Base-by-base conservation (phyloP, 495 filamentous ascomycete genomes). In the Penicillium fimorum region DNA sequence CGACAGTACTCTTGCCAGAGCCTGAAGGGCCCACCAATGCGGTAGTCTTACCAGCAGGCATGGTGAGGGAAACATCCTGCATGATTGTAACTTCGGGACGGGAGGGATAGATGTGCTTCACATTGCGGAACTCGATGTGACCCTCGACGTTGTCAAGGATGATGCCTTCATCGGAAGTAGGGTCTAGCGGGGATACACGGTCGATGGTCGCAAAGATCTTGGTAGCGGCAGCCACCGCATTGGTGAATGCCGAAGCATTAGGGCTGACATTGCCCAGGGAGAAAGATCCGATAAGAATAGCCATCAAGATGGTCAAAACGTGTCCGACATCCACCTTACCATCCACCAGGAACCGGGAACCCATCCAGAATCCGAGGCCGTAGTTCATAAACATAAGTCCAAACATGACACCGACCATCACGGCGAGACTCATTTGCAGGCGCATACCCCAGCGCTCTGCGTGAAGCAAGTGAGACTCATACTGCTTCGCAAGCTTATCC, bases 151-250 rank as follows among this genome's bases (percentile, higher is more conserved):
- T 67, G 3, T 91, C 84, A 8, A 92, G 81, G 50, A 79, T 91
- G 42, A 76, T 69, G 20, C 94, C 93, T 13, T 77, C 79, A 0
- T 90, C 83, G 3, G 82, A 82, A 22, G 82, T 85, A 1, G 94
- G 89, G 69, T 98, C 87, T 42, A 97, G 73, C 1, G 92, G 92
- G 1, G 94, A 97, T n/a, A 71, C 56, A 46, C 94, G 88, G 64
- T 97, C 92, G 61, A 98, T 97, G 3, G 92, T 96, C 58, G 79
- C 87, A 73, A 85, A 97, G 56, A 97, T 96, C 76, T 98, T 96
- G 27, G 82, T 79, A 12, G 90, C 91, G 6, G 94, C 92, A 38
- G 91, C 89, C 9, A 93, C 76, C 24, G 83, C 87, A 11, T 84
- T 92, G 3, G 86, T 89, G 66, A 95, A 93, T 30, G 94, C 89